phyloP scores from a whole-genome alignment of 1,284 basidiomycete species.

The Fomitopsis betulina region DNA sequence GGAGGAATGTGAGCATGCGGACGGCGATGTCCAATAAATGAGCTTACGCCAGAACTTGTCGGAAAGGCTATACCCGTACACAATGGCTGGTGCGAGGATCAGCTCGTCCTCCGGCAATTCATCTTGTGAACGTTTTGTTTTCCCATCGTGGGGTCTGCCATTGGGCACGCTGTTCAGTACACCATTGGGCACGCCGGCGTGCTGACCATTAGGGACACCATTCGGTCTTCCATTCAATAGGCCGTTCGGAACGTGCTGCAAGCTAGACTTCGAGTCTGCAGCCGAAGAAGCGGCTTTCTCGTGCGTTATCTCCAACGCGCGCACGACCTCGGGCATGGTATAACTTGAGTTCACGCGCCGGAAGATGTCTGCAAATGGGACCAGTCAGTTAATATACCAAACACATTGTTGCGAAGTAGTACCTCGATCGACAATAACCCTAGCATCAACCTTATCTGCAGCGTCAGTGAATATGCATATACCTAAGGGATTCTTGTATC shows the following conservation, averaged over 20 bases:
- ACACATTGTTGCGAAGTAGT: background rate
- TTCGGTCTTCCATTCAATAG: background rate
- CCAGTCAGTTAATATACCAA: background rate
- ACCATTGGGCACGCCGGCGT: too few relatives aligned
- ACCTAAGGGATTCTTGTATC: slow-evolving; percentile 27
- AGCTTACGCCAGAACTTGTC: slow-evolving; percentile 57
- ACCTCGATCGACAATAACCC: slow-evolving; percentile 56
- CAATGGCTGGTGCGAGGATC: slow-evolving; percentile 47
- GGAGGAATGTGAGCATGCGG: background rate
- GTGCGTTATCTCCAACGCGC: background rate
- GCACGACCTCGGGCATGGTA: background rate
- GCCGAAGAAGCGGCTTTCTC: background rate
- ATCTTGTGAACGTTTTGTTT: slow-evolving; percentile 18
- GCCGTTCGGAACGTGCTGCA: too few relatives aligned
- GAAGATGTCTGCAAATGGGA: background rate
- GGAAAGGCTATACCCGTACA: slow-evolving; percentile 54
- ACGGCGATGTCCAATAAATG: background rate
- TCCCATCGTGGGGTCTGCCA: background rate
- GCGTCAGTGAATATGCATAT: background rate
- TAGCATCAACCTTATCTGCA: slow-evolving; percentile 19
- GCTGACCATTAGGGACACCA: too few relatives aligned
- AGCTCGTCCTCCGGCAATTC: slow-evolving; percentile 42
- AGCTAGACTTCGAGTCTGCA: background rate
- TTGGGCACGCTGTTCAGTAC: background rate
- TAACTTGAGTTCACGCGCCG: background rate